Evolutionary conservation across 768 basidiomycete species (phyloP).

Genomic region (Lepiota brunneoincarnata): DNA sequence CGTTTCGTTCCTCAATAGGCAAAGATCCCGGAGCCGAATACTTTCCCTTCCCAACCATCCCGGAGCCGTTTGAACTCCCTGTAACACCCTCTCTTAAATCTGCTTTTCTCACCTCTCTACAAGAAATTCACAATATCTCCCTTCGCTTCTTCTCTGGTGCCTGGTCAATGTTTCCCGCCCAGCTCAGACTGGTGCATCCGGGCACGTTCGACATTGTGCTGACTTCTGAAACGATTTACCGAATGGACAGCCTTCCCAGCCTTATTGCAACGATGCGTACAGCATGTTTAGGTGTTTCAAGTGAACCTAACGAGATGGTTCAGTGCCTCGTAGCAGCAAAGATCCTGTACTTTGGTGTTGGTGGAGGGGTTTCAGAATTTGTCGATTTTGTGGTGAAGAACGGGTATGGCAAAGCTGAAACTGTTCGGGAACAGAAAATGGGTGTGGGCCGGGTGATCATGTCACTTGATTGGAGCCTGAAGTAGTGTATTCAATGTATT

Average conservation of each 20-base stretch:
- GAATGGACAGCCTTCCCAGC: conserved; percentile 55
- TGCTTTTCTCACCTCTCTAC: conserved; percentile 64
- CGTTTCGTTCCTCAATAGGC: conserved; percentile 35
- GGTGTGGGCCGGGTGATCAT: conserved; percentile 63
- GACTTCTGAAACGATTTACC: conserved; percentile 93
- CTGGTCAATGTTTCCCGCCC: conserved; percentile 46
- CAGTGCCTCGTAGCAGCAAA: conserved; percentile 85
- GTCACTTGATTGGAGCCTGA: background rate
- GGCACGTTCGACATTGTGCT: conserved; percentile 68
- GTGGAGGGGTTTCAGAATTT: conserved; percentile 78
- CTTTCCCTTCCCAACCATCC: conserved; percentile 19
- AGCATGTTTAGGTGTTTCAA: conserved; percentile 25
- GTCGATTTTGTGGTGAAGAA: conserved; percentile 54
- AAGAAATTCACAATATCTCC: conserved; percentile 42
- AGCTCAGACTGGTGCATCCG: conserved; percentile 39
- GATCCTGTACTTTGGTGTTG: conserved; percentile 92
- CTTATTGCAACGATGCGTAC: conserved; percentile 53
- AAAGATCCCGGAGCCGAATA: conserved; percentile 30
- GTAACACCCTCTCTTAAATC: conserved; percentile 60
- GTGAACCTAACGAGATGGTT: background rate
- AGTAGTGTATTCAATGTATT: too few relatives aligned
- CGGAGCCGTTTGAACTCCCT: conserved; percentile 53
- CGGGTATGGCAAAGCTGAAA: conserved; percentile 42
- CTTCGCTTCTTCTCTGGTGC: conserved; percentile 81
- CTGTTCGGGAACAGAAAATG: conserved; percentile 59